Base-by-base conservation (phyloP, 106 monocot species). In the Phalaenopsis equestris region DNA sequence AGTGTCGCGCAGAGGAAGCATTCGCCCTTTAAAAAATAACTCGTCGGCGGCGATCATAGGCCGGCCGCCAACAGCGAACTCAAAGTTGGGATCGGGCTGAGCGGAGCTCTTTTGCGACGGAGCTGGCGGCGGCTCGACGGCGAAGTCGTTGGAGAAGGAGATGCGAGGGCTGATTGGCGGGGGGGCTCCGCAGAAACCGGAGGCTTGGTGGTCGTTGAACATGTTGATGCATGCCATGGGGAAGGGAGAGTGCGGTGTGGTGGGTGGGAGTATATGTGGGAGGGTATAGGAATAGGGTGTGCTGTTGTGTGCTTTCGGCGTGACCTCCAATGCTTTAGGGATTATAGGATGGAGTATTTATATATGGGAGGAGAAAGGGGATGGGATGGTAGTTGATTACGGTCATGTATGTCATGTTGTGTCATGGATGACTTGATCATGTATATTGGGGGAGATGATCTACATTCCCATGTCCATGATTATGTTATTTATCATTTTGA, bases 141-240 rank as follows among this genome's bases (percentile, higher is more conserved):
- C 81, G 85, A 92, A 92, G 87, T 92, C 91, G 57, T 82, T 89
- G 67, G 91, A 92, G 87, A 92, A 92, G 79, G 91, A 92, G 85
- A 92, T 92, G 72, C 91, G 87, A 11, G 91, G 91, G 75, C 90
- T 79, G 56, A 88, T 85, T 7, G 81, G 77, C 41, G 72, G 72
- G 19, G 77, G 84, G 16, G 77, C 49, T 2, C 41, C 79, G 19
- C 42, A 43, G 18, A 38, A 75, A 37, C 24, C 67, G 19, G n/a
- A 15, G 17, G 45, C 57, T 67, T 77, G 81, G 48, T 73, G 79
- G 7, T 80, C 83, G 73, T 85, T 87, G 89, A 85, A 82, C 89
- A 89, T 87, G 85, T 92, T 92, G 77, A 91, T 84, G 88, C 87
- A 87, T 49, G 89, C 91, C 89, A 89, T 89, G 17, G 21, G 41